These are phyloP conservation scores for Picea abies DNA, from an alignment of 83 land plant species.

Conservation along the genomic window DNA sequence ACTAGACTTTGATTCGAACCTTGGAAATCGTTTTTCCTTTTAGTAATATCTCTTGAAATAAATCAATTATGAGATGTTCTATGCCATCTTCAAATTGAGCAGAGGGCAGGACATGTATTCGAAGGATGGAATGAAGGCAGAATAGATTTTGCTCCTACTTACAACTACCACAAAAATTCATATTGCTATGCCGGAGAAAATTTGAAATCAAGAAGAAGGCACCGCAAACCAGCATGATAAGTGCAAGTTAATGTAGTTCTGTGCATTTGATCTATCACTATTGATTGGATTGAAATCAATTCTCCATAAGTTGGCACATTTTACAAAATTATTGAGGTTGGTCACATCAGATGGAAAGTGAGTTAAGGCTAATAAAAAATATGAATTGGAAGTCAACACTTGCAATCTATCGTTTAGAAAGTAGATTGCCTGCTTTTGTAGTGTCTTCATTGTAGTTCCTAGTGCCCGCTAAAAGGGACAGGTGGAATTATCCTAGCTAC, in stretches of 20 bases:
- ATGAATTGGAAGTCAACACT: neutral
- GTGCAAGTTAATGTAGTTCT: neutral
- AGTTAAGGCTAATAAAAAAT: neutral
- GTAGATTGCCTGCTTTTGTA: no score
- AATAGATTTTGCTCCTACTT: slow-evolving; percentile 44
- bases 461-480: no score
- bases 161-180: slow-evolving; percentile 37
- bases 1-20: no score
- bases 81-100: neutral
- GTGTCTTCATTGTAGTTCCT: no score
- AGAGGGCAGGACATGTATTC: slow-evolving; percentile 6
- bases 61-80: no score
- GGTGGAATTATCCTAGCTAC: no score
- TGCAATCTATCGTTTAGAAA: no score
- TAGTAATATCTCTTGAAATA: no score
- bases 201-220: slow-evolving; percentile 52
- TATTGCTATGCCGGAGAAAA: slow-evolving; percentile 45
- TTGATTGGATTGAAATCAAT: neutral
- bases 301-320: neutral
- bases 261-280: neutral
- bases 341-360: neutral
- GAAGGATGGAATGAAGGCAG: slow-evolving; percentile 50
- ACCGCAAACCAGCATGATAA: slow-evolving; percentile 29
- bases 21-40: no score
- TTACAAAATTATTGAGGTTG: neutral